Percentiles rank a stretch among this genome's conserved stretches.
phyloP scores from a whole-genome alignment of 331 rosid species.

The Malus hybrid region DNA sequence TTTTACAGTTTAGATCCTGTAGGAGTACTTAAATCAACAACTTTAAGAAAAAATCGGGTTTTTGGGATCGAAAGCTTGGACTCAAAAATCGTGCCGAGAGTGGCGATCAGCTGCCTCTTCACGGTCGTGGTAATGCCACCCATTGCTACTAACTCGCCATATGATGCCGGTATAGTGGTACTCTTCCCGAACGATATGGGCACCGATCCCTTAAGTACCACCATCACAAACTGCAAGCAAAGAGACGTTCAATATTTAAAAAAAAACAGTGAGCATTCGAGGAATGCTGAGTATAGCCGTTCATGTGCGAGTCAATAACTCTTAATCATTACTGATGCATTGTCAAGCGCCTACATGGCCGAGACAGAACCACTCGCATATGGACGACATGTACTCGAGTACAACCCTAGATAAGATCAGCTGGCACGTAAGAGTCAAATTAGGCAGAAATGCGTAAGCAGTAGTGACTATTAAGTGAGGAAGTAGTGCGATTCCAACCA shows the following conservation, averaged over 20 bases:
- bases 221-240: conserved; percentile 71
- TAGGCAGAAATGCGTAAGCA: neutral
- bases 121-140: conserved; percentile 72
- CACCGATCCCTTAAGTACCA: conserved; percentile 70
- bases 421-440: neutral
- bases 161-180: conserved; percentile 59
- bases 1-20: conserved; percentile 38
- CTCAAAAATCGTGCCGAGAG: conserved; percentile 54
- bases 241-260: neutral
- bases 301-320: neutral
- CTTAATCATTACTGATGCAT: neutral
- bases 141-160: conserved; percentile 83
- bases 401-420: neutral
- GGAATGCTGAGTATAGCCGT: neutral
- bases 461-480: neutral
- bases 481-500: neutral
- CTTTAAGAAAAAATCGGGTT: conserved; percentile 74
- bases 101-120: conserved; percentile 61
- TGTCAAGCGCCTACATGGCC: neutral
- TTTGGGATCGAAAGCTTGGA: conserved; percentile 44
- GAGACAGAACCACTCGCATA: neutral
- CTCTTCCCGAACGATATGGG: conserved; percentile 61
- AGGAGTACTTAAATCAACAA: conserved; percentile 54
- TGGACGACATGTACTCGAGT: neutral
- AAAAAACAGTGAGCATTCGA: neutral